These are phyloP conservation scores for Wakefieldia striispora DNA, from an alignment of 768 basidiomycete genomes.

Conservation along the genomic window DNA sequence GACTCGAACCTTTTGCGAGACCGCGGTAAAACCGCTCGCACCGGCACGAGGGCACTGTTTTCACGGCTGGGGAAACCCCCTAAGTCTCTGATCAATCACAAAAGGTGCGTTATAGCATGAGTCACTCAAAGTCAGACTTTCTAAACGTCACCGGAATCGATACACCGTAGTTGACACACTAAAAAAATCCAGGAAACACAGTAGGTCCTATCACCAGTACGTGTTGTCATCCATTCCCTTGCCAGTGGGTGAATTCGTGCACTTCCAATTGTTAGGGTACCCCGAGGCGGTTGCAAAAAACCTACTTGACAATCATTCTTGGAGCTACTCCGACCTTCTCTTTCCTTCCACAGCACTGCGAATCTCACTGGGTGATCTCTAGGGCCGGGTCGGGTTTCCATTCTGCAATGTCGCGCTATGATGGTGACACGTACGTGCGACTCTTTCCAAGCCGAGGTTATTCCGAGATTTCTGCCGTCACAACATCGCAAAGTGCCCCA, in stretches of 20 bases:
- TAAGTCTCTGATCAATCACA: too few species aligned
- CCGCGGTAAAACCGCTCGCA: too few species aligned
- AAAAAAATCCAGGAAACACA: not conserved
- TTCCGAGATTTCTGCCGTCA: not conserved
- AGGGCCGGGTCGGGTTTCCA: slow-evolving; percentile 4
- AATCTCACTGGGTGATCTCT: not conserved
- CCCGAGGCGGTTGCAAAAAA: not conserved
- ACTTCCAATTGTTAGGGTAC: not conserved
- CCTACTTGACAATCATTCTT: not conserved
- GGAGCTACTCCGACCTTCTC: not conserved
- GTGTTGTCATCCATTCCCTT: not conserved
- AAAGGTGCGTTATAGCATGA: too few species aligned
- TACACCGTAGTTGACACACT: not conserved
- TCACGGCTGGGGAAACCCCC: too few species aligned
- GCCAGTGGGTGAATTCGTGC: not conserved
- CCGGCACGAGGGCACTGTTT: too few species aligned
- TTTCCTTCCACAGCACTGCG: not conserved
- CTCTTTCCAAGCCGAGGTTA: not conserved
- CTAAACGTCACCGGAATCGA: not conserved
- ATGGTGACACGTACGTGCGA: slow-evolving; percentile 15
- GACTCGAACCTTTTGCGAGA: too few species aligned
- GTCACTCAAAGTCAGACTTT: too few species aligned
- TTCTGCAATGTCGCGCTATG: not conserved
- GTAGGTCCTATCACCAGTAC: not conserved
- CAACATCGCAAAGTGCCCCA: slow-evolving; percentile 4